Base-by-base conservation (phyloP, 2,329 filamentous ascomycete species). In the Cordyceps farinosa region DNA sequence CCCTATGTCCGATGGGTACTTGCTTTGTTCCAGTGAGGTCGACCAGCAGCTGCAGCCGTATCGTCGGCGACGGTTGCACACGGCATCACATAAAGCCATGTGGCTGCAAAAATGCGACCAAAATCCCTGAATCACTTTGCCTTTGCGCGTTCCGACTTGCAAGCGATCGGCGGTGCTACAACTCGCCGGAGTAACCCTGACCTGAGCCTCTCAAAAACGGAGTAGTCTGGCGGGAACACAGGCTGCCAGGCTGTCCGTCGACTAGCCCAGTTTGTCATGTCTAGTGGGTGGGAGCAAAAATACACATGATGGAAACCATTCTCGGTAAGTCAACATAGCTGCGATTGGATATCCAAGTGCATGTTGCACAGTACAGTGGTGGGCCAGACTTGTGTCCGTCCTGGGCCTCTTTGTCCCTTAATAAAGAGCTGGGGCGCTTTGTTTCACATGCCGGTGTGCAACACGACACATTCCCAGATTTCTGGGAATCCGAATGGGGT, bases 21-120 rank as follows among this genome's bases (percentile, higher is more conserved):
- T 22, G n/a, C 13, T 44, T 17, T 8, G 34, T 17, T 38, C 30
- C n/a, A 27, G 17, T 40, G 13, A n/a, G n/a, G 40, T 13, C 17
- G n/a, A 34, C 30, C 30, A 27, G 54, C 42, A 27, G 27, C 32
- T 32, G 38, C 32, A n/a, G 32, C 27, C 13, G 27, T 36, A 17
- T 17, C 45, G 34, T 50, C 34, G 22, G 17, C 29, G 47, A 27
- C 47, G 27, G 47, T 50, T 17, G 13, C 47, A 29, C 47, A 32
- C 48, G 36, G 9, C 27, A 29, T 17, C 8, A 45, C 8, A 9
- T 22, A 15, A 60, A 61, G 48, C 47, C 10, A 47, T 53, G 48
- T 54, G 58, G 50, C 58, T 40, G 50, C 58, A 47, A 34, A 38
- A 38, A 45, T 47, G n/a, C 58, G n/a, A 30, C 58, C 50, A 45